Conservation (phyloP, 306 rosid genomes). For the Glycine tomentella region DNA sequence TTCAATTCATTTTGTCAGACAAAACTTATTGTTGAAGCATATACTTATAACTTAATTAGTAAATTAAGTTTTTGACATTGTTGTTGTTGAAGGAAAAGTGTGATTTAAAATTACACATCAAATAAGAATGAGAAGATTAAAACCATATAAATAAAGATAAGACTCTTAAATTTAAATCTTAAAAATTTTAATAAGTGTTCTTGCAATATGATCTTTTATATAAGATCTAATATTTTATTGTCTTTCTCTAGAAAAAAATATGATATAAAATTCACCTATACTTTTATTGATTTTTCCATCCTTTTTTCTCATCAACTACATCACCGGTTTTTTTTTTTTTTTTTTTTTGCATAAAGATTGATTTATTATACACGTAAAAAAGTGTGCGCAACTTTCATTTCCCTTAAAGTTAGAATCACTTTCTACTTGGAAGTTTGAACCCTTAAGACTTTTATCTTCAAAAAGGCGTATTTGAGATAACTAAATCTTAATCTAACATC, state of each 20-base stretch:
- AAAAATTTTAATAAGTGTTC: no score
- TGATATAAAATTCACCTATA: no score
- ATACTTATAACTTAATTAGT: background rate
- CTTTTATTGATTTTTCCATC: no score
- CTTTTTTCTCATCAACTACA: background rate
- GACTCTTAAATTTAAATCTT: no score
- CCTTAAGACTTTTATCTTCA: background rate
- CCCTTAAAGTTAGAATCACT: background rate
- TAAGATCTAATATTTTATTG: no score
- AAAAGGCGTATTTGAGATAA: background rate
- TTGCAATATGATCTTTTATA: no score
- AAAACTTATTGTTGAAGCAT: background rate
- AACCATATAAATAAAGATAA: no score
- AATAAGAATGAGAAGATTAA: no score
- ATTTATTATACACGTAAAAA: background rate
- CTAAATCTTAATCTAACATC: background rate
- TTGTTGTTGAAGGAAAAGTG: background rate
- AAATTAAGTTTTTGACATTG: background rate
- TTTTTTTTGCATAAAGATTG: slow-evolving; percentile 24
- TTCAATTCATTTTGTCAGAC: background rate
- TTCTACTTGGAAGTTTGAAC: background rate
- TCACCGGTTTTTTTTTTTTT: background rate
- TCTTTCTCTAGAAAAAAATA: no score
- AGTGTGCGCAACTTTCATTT: slow-evolving; percentile 29
- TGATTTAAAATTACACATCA: no score